Conservation (phyloP, 192 early-diverging fungal genomes). For the Coemansia sp. region DNA sequence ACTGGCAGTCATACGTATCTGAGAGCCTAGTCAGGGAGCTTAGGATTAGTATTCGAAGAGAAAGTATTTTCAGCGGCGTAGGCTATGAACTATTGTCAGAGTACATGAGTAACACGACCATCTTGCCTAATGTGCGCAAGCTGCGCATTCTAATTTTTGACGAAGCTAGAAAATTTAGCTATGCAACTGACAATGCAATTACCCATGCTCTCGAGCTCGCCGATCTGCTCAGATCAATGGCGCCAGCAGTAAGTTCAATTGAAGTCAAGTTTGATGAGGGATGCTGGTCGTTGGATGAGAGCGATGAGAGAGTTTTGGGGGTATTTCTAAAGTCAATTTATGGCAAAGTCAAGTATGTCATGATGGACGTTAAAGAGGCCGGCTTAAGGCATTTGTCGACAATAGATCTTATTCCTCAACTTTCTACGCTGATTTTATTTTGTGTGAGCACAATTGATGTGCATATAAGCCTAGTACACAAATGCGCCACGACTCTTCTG, state of each 20-base stretch:
- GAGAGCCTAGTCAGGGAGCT: neutral
- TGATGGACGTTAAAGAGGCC: neutral
- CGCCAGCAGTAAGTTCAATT: neutral
- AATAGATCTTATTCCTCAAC: neutral
- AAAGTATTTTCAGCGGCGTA: neutral
- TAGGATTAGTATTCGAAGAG: neutral
- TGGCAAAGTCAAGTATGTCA: neutral
- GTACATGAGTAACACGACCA: neutral
- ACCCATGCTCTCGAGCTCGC: neutral
- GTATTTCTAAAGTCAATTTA: neutral
- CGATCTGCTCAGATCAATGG: neutral
- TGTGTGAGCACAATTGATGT: neutral
- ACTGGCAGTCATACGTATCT: neutral
- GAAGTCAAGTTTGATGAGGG: neutral
- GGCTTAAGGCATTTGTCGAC: neutral
- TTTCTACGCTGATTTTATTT: neutral
- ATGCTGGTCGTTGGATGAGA: neutral
- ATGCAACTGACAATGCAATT: neutral
- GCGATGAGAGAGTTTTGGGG: neutral
- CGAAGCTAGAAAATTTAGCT: neutral
- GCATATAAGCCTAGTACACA: neutral
- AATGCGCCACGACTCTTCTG: neutral
- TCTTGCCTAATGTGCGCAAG: neutral
- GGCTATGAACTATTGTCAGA: neutral
- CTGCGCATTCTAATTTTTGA: neutral